Percentiles rank a stretch among this genome's conserved stretches.
phyloP scores from a whole-genome alignment of 805 yeast species.

The Zygosaccharomyces bisporus region DNA sequence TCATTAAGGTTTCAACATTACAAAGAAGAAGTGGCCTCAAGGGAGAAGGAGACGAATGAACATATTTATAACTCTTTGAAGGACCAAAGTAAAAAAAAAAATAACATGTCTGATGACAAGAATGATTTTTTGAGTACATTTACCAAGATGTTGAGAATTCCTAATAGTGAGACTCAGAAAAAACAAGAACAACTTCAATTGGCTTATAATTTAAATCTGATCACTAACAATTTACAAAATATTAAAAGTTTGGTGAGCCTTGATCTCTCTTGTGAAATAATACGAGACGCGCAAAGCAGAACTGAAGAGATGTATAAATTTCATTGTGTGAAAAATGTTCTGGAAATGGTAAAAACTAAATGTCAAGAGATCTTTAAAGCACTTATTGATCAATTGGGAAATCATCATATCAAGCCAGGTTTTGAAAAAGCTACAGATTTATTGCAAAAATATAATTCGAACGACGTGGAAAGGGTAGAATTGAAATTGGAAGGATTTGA shows the following conservation, averaged over 20 bases:
- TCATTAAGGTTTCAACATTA: constrained; percentile 27
- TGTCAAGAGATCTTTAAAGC: constrained; percentile 65
- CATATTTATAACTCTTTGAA: constrained; percentile 40
- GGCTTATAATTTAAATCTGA: constrained; percentile 75
- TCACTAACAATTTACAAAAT: constrained; percentile 69
- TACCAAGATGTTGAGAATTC: constrained; percentile 54
- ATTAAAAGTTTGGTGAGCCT: constrained; percentile 75
- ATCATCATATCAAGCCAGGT: constrained; percentile 76
- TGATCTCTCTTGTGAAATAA: constrained; percentile 67
- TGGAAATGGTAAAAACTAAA: constrained; percentile 28
- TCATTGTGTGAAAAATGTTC: constrained; percentile 33
- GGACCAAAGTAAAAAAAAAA: constrained; percentile 33
- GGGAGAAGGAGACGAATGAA: constrained; percentile 42
- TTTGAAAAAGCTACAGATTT: constrained; percentile 75
- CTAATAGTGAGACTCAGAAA: constrained; percentile 25
- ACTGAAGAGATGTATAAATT: constrained; percentile 57
- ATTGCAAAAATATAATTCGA: constrained; percentile 68
- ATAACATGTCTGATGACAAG: constrained; percentile 35
- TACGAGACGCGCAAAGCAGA: constrained; percentile 63
- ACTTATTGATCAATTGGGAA: constrained; percentile 58
- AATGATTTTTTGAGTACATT: constrained; percentile 61
- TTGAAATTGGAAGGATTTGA: constrained; percentile 35
- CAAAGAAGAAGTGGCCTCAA: constrained; percentile 27
- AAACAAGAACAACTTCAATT: constrained; percentile 46
- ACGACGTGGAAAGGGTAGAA: constrained; percentile 34